Base-by-base conservation (phyloP, 163 green algal species). In the Coccomyxa subellipsoidea region DNA sequence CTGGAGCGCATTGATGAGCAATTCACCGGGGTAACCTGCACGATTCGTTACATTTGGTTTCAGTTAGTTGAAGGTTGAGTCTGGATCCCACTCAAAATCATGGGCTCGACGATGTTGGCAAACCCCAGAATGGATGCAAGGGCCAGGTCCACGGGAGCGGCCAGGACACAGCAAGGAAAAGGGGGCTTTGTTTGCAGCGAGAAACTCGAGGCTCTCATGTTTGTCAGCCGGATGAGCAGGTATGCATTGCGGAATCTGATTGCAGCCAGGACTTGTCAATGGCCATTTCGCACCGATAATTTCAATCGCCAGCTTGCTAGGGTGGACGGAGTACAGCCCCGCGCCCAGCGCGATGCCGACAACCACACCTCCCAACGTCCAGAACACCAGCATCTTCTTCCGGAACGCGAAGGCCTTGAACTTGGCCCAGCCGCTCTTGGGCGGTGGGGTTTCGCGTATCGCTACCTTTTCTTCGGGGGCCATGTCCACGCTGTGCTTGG, bases 1-100 rank as follows among this genome's bases (percentile, higher is more conserved):
- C 66, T 73, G 66, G 29, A 73, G 66, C 8, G 66, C 66, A n/a
- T 73, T 73, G n/a, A 73, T 34, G 7, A 73, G n/a, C 66, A 73
- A 23, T 23, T 73, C 66, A 37, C 66, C 66, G 18, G 66, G 66
- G 4, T 73, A 73, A 1, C 66, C 66, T 73, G 66, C 27, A 37
- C n/a, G 66, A 35, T n/a, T n/a, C n/a, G 66, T 73, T 21, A 18
- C 47, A 59, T 12, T 27, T 59, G 23, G 23, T 10, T 23, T 54
- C 39, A 54, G n/a, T n/a, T n/a, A n/a, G n/a, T n/a, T n/a, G n/a
- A n/a, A n/a, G n/a, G n/a, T n/a, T n/a, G n/a, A n/a, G n/a, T n/a
- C n/a, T n/a, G n/a, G n/a, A n/a, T n/a, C n/a, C n/a, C n/a, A n/a
- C n/a, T n/a, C n/a, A n/a, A n/a, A n/a, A n/a, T n/a, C n/a, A n/a